Conservation (phyloP, 768 basidiomycete species). For the Lactarius tabidus region DNA sequence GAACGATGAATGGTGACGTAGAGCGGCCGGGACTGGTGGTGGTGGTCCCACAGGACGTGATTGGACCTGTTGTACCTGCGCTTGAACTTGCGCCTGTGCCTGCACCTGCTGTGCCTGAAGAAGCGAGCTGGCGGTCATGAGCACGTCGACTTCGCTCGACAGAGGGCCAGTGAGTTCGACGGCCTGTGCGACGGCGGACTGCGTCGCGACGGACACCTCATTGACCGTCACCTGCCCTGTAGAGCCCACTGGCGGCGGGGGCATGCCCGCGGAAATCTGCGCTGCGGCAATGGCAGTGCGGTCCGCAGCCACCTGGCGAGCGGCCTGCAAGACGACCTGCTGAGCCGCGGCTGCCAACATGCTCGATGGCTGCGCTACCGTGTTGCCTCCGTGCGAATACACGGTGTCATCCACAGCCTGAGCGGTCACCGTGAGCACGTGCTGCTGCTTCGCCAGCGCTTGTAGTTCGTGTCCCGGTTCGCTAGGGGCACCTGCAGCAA, state of each 20-base stretch:
- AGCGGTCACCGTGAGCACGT: slow-evolving; percentile 68
- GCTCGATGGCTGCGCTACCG: slow-evolving; percentile 43
- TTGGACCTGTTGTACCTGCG: slow-evolving; percentile 15
- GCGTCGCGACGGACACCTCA: slow-evolving; percentile 57
- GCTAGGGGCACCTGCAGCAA: slow-evolving; percentile 46
- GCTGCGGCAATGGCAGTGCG: slow-evolving; percentile 41
- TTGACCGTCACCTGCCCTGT: slow-evolving; percentile 48
- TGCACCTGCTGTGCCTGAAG: slow-evolving; percentile 43
- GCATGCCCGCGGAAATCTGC: slow-evolving; percentile 41
- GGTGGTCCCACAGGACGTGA: slow-evolving; percentile 19
- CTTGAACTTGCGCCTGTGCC: slow-evolving; percentile 30
- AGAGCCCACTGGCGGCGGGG: slow-evolving; percentile 32
- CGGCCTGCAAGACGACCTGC: slow-evolving; percentile 78
- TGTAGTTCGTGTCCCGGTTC: slow-evolving; percentile 49
- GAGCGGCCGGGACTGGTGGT: slow-evolving; percentile 31
- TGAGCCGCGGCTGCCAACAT: slow-evolving; percentile 72
- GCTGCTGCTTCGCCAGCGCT: slow-evolving; percentile 75
- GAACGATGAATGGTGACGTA: slow-evolving; percentile 36
- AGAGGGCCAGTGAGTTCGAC: slow-evolving; percentile 70
- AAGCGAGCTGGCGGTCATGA: slow-evolving; percentile 61
- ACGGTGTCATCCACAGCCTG: slow-evolving; percentile 71
- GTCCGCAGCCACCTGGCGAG: slow-evolving; percentile 52
- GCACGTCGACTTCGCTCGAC: slow-evolving; percentile 76
- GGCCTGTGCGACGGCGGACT: slow-evolving; percentile 78
- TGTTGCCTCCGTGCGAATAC: slow-evolving; percentile 43